Conservation (phyloP, 1,284 basidiomycete species). For the Kalmanozyma brasiliensis region DNA sequence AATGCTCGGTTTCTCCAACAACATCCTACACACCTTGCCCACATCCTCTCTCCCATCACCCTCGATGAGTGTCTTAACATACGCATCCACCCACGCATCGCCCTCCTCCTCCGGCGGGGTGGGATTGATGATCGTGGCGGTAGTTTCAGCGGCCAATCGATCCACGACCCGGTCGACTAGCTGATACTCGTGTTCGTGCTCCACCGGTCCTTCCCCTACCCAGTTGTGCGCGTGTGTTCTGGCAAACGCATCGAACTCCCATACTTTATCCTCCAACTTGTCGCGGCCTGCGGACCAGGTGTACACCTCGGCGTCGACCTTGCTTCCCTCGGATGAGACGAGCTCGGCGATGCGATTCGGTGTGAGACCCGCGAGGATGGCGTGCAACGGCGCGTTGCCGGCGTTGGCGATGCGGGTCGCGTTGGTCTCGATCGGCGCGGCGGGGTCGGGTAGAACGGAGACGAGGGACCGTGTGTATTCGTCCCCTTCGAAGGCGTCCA, state of each 20-base stretch:
- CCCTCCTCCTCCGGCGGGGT: background rate
- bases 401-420: constrained; percentile 26
- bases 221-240: constrained; percentile 32
- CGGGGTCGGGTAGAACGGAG: constrained; percentile 19
- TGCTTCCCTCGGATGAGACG: background rate
- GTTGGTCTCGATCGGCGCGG: constrained; percentile 18
- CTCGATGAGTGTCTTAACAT: constrained; percentile 2
- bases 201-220: constrained; percentile 32
- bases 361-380: constrained; percentile 31
- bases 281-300: constrained; percentile 31
- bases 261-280: constrained; percentile 25
- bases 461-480: constrained; percentile 41
- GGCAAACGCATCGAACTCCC: constrained; percentile 53
- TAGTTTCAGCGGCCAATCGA: constrained; percentile 1
- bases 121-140: background rate
- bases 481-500: constrained; percentile 55
- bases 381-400: constrained; percentile 23
- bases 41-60: constrained; percentile 2
- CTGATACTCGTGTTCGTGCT: constrained; percentile 48
- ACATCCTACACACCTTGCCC: constrained; percentile 5
- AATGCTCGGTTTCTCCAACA: constrained; percentile 36
- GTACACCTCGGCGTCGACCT: constrained; percentile 39
- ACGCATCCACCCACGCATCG: constrained; percentile 6
- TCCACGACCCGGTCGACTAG: constrained; percentile 35
- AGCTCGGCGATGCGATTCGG: constrained; percentile 14